Conservation (phyloP, 2,329 filamentous ascomycete genomes). For the Pseudocercospora eumusae region DNA sequence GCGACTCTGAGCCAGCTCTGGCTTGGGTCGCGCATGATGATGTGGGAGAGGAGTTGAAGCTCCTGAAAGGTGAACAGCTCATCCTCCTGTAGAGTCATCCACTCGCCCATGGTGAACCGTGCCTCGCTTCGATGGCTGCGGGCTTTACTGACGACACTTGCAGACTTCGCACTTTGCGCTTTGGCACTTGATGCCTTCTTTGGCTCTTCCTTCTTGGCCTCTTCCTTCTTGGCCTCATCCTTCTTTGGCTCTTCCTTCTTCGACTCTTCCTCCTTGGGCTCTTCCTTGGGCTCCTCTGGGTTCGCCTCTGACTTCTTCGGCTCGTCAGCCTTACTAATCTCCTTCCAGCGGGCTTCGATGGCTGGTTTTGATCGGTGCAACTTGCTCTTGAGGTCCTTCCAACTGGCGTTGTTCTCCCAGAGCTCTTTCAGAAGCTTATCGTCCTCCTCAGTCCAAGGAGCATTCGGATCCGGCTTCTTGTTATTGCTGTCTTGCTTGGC, state of each 20-base stretch:
- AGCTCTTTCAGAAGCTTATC: conserved; percentile 28
- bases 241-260: conserved; percentile 15
- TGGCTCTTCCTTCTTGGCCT: conserved; percentile 10
- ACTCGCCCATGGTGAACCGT: conserved; percentile 37
- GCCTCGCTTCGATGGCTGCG: conserved; percentile 26
- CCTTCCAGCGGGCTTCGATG: conserved; percentile 17
- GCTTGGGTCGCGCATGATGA: conserved; percentile 42
- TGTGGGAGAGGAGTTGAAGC: conserved; percentile 46
- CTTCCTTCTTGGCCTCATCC: conserved; percentile 6
- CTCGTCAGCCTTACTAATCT: conserved; percentile 10
- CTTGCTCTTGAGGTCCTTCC: conserved; percentile 17
- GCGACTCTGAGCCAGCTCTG: conserved; percentile 52
- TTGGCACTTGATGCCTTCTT: conserved; percentile 14
- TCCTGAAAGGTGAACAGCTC: conserved; percentile 43
- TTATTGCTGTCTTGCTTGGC: conserved; percentile 14
- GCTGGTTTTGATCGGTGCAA: not conserved
- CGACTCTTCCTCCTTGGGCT: not conserved
- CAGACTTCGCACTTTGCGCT: conserved; percentile 17
- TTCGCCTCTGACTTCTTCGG: conserved; percentile 15
- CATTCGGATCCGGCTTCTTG: too few relatives aligned
- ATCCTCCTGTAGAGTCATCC: conserved; percentile 39
- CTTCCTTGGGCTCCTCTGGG: conserved; percentile 16
- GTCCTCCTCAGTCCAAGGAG: conserved; percentile 14
- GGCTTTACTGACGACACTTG: conserved; percentile 17
- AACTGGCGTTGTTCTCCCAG: not conserved